These are phyloP conservation scores for Fusarium sp. DNA, from an alignment of 2,329 filamentous ascomycete genomes.

Conservation along the genomic window DNA sequence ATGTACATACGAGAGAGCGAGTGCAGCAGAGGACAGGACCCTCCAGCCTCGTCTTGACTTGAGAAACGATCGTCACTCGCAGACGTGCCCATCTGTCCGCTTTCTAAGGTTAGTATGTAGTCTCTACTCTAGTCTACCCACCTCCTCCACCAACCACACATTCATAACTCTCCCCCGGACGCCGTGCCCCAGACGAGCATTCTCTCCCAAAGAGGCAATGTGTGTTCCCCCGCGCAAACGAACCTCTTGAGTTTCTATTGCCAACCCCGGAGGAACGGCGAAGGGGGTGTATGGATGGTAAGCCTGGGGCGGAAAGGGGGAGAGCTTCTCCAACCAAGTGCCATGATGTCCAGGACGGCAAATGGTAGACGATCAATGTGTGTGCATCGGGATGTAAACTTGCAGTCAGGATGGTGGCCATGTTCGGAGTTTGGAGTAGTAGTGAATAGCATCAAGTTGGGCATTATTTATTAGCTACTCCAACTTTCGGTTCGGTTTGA, in stretches of 20 bases:
- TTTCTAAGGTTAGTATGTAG: slow-evolving; percentile 13
- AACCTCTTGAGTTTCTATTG: slow-evolving; percentile 12
- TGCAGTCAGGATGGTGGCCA: neutral
- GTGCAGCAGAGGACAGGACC: neutral
- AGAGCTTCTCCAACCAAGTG: slow-evolving; percentile 4
- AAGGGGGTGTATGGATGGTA: slow-evolving; percentile 6
- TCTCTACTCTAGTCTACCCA: slow-evolving; percentile 29
- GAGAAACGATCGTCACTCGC: slow-evolving; percentile 8
- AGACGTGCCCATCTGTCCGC: slow-evolving; percentile 32
- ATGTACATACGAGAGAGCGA: too few relatives aligned
- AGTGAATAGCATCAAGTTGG: slow-evolving; percentile 16
- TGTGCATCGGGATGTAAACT: slow-evolving; percentile 11
- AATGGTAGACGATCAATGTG: slow-evolving; percentile 4
- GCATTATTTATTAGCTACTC: slow-evolving; percentile 10
- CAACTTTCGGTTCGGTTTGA: slow-evolving; percentile 24
- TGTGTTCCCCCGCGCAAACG: slow-evolving; percentile 23
- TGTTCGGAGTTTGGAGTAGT: slow-evolving; percentile 2
- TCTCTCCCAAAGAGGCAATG: slow-evolving; percentile 30
- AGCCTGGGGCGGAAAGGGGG: neutral
- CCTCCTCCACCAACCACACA: slow-evolving; percentile 34
- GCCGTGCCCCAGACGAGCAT: slow-evolving; percentile 16
- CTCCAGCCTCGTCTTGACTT: neutral
- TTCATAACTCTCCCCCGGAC: slow-evolving; percentile 21
- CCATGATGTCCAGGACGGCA: slow-evolving; percentile 9
- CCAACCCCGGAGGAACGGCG: slow-evolving; percentile 37